Base-by-base conservation (phyloP, 257 asterid genomes). In the Echites panduratus region DNA sequence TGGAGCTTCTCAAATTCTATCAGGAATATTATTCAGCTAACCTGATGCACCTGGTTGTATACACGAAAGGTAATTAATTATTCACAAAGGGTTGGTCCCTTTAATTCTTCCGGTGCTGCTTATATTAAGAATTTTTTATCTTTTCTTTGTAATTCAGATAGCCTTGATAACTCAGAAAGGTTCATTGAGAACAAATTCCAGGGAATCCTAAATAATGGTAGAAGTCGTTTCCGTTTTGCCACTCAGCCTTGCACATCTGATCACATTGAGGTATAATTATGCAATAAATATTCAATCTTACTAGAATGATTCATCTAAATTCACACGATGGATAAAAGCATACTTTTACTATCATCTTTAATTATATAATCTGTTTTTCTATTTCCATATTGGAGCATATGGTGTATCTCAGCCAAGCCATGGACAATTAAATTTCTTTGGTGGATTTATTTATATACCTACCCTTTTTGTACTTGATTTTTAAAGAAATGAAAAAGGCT, bases 1-100 rank as follows among this genome's bases (percentile, higher is more conserved):
- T 79, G 71, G 96, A 93, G 85, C 98, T 93, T 79, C 87, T 91
- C 73, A 74, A 81, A 79, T 93, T 93, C 75, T 93, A 93, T 80
- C 75, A 77, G 58, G 88, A 93, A 74, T 80, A 93, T 72, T 93
- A 93, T 82, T 93, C 98, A 7, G 96, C 98, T 58, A 93, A 93
- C 81, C 87, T 87, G 79, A 93, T 93, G 98, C 94, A 89, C 84
- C 89, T 93, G 76, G 98, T 88, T 78, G 78, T 93, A 71, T 91
- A 93, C 86, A 76, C 86, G 57, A 91, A 93, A 87, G 97, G 98
- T 91, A 81, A 75, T 52, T 29, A 64, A 38, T 71, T 43, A 71
- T 76, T 65, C 72, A 64, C 76, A 41, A 62, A 2, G 47, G 9
- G 13, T 45, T 45, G 49, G 49, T 45, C 9, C 9, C 49, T 45